These are phyloP conservation scores for Aspergillus indologenus DNA, from an alignment of 495 filamentous ascomycete species.

Conservation along the genomic window DNA sequence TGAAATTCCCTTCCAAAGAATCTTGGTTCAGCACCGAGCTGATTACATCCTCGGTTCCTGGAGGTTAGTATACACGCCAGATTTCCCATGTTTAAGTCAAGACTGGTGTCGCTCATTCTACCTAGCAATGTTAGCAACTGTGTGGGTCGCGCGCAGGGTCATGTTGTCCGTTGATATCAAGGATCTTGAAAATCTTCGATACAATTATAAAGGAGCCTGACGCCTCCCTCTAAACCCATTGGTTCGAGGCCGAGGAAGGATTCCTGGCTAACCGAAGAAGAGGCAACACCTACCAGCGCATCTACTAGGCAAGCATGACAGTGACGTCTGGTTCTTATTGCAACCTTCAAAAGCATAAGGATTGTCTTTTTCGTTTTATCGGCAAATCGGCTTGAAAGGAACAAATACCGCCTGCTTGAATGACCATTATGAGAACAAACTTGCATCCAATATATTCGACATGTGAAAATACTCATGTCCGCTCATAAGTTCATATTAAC, in stretches of 20 bases:
- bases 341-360: too few relatives aligned
- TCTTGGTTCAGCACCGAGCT: constrained; percentile 19
- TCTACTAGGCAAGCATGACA: too few relatives aligned
- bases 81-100: not conserved
- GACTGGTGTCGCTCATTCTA: constrained; percentile 5
- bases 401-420: not conserved
- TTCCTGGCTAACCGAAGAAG: too few relatives aligned
- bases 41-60: constrained; percentile 34
- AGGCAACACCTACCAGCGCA: too few relatives aligned
- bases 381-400: not conserved
- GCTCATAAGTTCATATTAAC: not conserved
- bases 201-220: constrained; percentile 52
- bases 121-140: constrained; percentile 37
- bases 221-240: not conserved
- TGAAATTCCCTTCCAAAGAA: constrained; percentile 11
- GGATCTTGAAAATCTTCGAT: constrained; percentile 45
- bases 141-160: constrained; percentile 32
- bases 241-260: not conserved
- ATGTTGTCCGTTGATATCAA: constrained; percentile 48
- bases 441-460: not conserved
- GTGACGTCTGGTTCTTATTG: too few relatives aligned
- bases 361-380: not conserved
- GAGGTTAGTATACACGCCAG: constrained; percentile 21
- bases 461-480: not conserved
- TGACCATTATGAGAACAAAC: not conserved